These are phyloP conservation scores for Biscogniauxia sp. DNA, from an alignment of 2,329 filamentous ascomycete species.

Conservation along the genomic window DNA sequence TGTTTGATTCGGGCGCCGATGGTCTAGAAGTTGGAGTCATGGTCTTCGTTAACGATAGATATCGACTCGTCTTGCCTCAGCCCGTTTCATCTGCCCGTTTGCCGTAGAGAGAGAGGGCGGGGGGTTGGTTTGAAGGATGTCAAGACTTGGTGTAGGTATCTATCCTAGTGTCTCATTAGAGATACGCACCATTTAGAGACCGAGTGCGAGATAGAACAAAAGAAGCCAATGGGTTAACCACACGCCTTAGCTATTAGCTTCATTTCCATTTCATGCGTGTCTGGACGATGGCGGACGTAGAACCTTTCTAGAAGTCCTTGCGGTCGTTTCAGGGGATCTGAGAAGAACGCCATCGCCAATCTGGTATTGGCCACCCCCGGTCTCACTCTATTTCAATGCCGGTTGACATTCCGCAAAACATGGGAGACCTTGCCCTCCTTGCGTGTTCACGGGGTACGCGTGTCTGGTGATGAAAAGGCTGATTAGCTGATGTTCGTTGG, in stretches of 20 bases:
- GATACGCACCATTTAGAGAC: not conserved
- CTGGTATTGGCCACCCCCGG: not conserved
- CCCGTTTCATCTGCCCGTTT: not conserved
- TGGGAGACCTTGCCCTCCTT: not conserved
- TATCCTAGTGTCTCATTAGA: not conserved
- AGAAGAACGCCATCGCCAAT: not conserved
- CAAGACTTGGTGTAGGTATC: not conserved
- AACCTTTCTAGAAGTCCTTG: constrained; percentile 22
- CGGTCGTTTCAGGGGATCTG: constrained; percentile 4
- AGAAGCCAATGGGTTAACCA: not conserved
- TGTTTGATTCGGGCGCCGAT: not conserved
- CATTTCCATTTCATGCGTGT: not conserved
- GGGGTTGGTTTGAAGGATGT: not conserved
- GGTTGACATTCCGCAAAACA: not conserved
- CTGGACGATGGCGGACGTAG: constrained; percentile 7
- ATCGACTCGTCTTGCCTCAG: not conserved
- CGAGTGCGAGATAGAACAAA: not conserved
- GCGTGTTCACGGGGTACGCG: not conserved
- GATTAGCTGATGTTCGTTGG: not conserved
- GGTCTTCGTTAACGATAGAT: not conserved
- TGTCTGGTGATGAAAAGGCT: not conserved
- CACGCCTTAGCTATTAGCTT: not conserved
- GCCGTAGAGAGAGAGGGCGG: not conserved
- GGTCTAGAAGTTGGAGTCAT: not conserved
- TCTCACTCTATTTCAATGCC: not conserved